Base-by-base conservation (phyloP, 73 alveolate genomes). In the Blepharisma japonicum region DNA sequence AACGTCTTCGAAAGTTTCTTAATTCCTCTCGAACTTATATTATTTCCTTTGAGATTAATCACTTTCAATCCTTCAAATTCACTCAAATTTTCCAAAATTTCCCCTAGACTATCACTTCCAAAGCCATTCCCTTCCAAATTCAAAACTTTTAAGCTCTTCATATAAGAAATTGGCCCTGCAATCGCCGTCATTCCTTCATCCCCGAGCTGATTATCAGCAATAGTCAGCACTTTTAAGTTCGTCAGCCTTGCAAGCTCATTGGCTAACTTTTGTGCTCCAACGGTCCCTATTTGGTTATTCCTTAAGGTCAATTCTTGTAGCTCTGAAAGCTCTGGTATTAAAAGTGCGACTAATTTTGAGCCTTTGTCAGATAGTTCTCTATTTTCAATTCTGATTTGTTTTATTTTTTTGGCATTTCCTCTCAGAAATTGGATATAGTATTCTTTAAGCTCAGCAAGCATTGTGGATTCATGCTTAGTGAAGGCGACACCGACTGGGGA, bases 401-500 rank as follows among this genome's bases (percentile, higher is more conserved):
- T 20, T 53, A 53, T 20, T 53, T 53, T 11, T 53, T 53, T 53
- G n/a, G 67, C 67, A 14, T 53, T 20, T 0, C 23, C 23, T 53
- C 23, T 20, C n/a, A 53, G 67, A 20, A 53, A 53, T 53, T 53
- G n/a, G n/a, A 20, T 53, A 4, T 53, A 53, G 67, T 53, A 53
- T 14, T 53, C n/a, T 20, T 53, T 53, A 20, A 53, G n/a, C 23
- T 53, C 67, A 53, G 67, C 27, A 1, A 53, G n/a, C 67, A 53
- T 53, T 11, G 67, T 53, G n/a, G 67, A 14, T 14, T 11, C n/a
- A 53, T 20, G n/a, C 23, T 53, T 53, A 3, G 27, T 53, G 67
- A 14, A 53, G n/a, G 67, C 67, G 5, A 53, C 67, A 53, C 67
- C 67, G 0, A 53, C 23, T 20, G 67, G 67, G 23, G 67, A 53